Evolutionary conservation across 257 asterid genomes (phyloP), one percentile per base, ranked within the genome.

Genomic region (Ehretia macrophylla): DNA sequence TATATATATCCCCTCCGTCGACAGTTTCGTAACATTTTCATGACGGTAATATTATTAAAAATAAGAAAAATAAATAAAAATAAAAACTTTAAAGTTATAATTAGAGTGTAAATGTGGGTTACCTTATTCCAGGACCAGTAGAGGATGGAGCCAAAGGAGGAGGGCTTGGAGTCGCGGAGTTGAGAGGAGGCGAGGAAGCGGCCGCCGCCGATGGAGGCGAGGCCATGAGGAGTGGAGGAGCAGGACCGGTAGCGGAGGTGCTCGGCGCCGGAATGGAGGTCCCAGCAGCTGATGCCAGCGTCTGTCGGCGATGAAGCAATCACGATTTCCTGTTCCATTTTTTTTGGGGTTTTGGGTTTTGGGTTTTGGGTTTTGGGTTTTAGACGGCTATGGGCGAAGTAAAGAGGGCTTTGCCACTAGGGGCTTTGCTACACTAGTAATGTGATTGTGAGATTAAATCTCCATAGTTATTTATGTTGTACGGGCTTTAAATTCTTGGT

Each of bases 81-180:
- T n/a, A 27, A 27, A 27, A 27, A 6, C 35, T 6, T 27, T 27
- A n/a, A n/a, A n/a, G n/a, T n/a, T n/a, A n/a, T n/a, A n/a, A 27
- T 27, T 27, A 27, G 35, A 27, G 35, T 27, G 6, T 1, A 27
- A 27, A 27, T 27, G 35, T 27, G 6, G 0, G 21, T 51, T 64
- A 92, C 96, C 95, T 86, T 86, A 72, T 80, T 85, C 96, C 99
- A 89, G 39, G 83, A 80, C 99, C 97, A 92, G 73, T 86, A 86
- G 23, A 83, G 68, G 49, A 88, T 65, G 56, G 95, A 86, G 1
- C 94, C 94, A 38, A 87, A 52, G 27, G 90, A 55, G 27, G 93
- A 70, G 10, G 83, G 69, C 65, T 84, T 92, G 59, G 87, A 61
- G 46, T 79, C 88, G 17, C 90, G 89, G 58, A 77, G 70, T 75